Evolutionary conservation across 139 green algal species (phyloP).

Genomic region (Ettlia oleoabundans): DNA sequence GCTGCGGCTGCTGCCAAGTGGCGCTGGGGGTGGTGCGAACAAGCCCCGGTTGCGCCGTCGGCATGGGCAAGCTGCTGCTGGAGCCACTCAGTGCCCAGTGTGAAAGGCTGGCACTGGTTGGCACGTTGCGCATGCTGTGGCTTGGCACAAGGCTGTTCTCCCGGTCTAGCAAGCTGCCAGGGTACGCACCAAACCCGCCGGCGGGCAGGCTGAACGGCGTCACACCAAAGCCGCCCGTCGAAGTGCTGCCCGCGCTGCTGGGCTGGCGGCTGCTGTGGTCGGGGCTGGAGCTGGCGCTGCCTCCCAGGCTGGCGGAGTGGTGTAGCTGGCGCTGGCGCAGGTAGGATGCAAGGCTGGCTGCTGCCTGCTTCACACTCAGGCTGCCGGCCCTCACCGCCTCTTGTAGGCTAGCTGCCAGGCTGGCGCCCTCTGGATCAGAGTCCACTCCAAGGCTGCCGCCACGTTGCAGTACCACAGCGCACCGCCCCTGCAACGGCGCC

Average conservation of each 20-base stretch:
- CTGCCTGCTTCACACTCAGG: conserved; percentile 36
- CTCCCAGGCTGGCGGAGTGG: neutral
- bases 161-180: neutral
- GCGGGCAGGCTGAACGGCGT: conserved; percentile 3
- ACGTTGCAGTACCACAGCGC: conserved; percentile 7
- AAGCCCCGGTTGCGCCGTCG: neutral
- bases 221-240: neutral
- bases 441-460: conserved; percentile 12
- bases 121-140: neutral
- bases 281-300: conserved; percentile 18
- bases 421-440: conserved; percentile 20
- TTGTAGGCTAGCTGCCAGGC: conserved; percentile 29
- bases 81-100: conserved; percentile 5
- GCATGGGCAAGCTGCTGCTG: conserved; percentile 9
- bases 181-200: neutral
- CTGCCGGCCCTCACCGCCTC: conserved; percentile 30
- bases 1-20: conserved; percentile 1
- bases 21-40: neutral
- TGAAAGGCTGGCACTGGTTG: conserved; percentile 19
- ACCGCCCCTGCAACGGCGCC: conserved; percentile 13
- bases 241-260: conserved; percentile 14
- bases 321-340: conserved; percentile 24
- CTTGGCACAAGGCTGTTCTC: neutral
- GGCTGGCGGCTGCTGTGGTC: neutral
- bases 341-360: conserved; percentile 35